phyloP scores from a whole-genome alignment of 2,329 filamentous ascomycete species.

The Neoarthrinium moseri region DNA sequence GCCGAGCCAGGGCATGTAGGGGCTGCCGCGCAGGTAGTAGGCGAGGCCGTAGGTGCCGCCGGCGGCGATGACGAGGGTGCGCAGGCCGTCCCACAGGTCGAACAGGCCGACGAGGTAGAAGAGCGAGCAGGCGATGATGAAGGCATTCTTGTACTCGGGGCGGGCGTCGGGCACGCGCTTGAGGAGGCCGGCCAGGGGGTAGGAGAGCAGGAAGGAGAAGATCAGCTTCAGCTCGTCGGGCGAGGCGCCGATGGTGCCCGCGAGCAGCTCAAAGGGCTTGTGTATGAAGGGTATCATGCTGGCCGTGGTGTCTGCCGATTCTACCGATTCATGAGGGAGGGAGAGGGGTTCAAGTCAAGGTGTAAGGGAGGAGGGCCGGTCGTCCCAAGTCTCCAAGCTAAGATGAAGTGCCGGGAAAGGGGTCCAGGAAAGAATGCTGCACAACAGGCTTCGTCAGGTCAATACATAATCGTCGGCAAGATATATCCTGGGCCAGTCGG shows the following conservation, averaged over 20 bases:
- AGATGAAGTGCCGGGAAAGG: too few relatives aligned
- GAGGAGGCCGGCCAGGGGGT: conserved; percentile 82
- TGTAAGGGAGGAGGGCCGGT: not conserved
- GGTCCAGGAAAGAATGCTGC: too few relatives aligned
- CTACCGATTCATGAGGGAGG: not conserved
- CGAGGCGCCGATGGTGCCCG: conserved; percentile 28
- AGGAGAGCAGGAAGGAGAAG: conserved; percentile 85
- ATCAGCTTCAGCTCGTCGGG: conserved; percentile 73
- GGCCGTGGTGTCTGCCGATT: not conserved
- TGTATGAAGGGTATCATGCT: conserved; percentile 14
- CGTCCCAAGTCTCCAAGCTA: too few relatives aligned
- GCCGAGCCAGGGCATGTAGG: conserved; percentile 96
- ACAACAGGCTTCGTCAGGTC: too few relatives aligned
- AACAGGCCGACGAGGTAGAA: conserved; percentile 96
- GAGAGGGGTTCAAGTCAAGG: not conserved
- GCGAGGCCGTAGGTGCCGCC: conserved; percentile 81
- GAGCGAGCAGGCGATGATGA: conserved; percentile 77
- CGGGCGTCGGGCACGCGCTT: conserved; percentile 87
- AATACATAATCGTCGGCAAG: not conserved
- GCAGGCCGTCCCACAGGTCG: conserved; percentile 82
- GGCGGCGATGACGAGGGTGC: conserved; percentile 77
- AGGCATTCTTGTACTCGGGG: conserved; percentile 83
- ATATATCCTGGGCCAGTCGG: too few relatives aligned
- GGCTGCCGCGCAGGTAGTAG: conserved; percentile 72
- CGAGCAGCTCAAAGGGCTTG: conserved; percentile 31